These are phyloP conservation scores for Neophaeococcomyces aloes DNA, from an alignment of 2,329 filamentous ascomycete genomes.

Conservation along the genomic window DNA sequence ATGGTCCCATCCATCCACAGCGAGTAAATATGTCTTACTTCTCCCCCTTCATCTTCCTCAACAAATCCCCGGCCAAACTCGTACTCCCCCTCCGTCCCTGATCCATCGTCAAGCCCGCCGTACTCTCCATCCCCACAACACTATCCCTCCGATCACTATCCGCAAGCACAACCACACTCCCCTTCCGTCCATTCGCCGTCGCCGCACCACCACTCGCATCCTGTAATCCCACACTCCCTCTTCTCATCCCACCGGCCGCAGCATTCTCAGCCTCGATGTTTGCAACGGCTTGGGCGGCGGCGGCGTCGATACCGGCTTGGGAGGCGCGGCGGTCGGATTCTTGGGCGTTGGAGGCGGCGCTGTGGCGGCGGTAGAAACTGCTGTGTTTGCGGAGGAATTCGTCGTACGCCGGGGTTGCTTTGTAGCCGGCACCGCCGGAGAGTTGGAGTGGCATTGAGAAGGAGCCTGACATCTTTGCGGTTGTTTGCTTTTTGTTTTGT, in stretches of 20 bases:
- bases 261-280: conserved; percentile 14
- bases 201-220: conserved; percentile 17
- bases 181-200: conserved; percentile 17
- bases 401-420: conserved; percentile 20
- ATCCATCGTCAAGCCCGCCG: conserved; percentile 16
- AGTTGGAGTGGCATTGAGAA: conserved; percentile 21
- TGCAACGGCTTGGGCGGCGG: conserved; percentile 14
- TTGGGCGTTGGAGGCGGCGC: conserved; percentile 18
- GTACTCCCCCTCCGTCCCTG: conserved; percentile 18
- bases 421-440: conserved; percentile 21
- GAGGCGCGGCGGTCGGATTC: conserved; percentile 19
- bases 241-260: conserved; percentile 11
- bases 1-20: no score
- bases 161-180: conserved; percentile 21
- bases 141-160: conserved; percentile 20
- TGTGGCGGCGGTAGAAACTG: conserved; percentile 20
- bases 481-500: no score
- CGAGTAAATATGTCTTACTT: no score
- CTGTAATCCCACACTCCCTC: conserved; percentile 3
- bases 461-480: conserved; percentile 18
- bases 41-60: conserved; percentile 19
- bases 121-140: conserved; percentile 20
- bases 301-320: conserved; percentile 14
- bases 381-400: conserved; percentile 21
- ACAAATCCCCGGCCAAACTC: conserved; percentile 19